Percentiles rank a stretch among this genome's conserved stretches.
Evolutionary conservation across 2,329 filamentous ascomycete species (phyloP).

Genomic region (Sclerotinia nivalis): DNA sequence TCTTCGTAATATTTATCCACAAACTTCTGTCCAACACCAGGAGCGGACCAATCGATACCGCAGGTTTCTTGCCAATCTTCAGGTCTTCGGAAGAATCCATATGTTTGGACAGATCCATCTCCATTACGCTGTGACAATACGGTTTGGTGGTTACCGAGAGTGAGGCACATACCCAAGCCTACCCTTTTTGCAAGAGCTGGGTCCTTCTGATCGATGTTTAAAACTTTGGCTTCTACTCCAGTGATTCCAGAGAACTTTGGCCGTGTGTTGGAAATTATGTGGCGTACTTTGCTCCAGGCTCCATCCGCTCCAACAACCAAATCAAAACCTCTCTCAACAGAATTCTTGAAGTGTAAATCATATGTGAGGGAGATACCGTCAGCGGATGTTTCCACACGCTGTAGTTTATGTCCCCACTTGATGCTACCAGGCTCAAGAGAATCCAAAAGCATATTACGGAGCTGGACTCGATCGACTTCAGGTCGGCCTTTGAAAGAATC

Average conservation of each 20-base stretch:
- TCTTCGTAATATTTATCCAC: slow-evolving; percentile 18
- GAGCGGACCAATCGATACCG: slow-evolving; percentile 14
- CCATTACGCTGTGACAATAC: slow-evolving; percentile 17
- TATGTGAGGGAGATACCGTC: slow-evolving; percentile 19
- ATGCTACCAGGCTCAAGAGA: slow-evolving; percentile 33
- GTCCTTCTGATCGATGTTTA: slow-evolving; percentile 25
- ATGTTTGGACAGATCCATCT: slow-evolving; percentile 19
- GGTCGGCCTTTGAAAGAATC: slow-evolving; percentile 27
- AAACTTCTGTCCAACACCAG: slow-evolving; percentile 12
- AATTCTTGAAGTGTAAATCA: slow-evolving; percentile 15
- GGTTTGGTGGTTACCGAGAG: slow-evolving; percentile 16
- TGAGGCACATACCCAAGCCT: slow-evolving; percentile 15
- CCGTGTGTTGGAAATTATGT: slow-evolving; percentile 27
- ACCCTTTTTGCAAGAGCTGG: slow-evolving; percentile 24
- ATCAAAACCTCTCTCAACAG: slow-evolving; percentile 38
- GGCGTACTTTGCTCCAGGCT: slow-evolving; percentile 45
- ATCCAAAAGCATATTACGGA: slow-evolving; percentile 36
- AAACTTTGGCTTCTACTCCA: slow-evolving; percentile 25
- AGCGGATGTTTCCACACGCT: slow-evolving; percentile 34
- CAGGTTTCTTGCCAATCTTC: slow-evolving; percentile 17
- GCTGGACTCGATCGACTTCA: slow-evolving; percentile 35
- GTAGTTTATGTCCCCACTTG: slow-evolving; percentile 33
- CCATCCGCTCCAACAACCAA: slow-evolving; percentile 45
- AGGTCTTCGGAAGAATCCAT: slow-evolving; percentile 18
- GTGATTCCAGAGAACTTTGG: slow-evolving; percentile 27